Evolutionary conservation across 768 basidiomycete genomes (phyloP).

Genomic region (Lanmaoa pseudosensibilis): DNA sequence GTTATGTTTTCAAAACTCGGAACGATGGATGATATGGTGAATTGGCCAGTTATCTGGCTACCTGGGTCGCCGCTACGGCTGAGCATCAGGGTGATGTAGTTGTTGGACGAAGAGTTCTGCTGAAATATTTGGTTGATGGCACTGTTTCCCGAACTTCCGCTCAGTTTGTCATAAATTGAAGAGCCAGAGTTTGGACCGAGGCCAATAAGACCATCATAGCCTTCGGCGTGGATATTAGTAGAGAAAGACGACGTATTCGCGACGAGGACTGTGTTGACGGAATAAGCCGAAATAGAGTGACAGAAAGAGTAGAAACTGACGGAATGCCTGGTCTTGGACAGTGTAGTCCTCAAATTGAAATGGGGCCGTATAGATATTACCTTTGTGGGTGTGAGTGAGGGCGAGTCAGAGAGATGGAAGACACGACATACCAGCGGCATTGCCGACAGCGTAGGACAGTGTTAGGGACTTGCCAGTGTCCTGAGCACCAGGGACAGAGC

Average conservation of each 20-base stretch:
- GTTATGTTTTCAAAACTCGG: slow-evolving; percentile 62
- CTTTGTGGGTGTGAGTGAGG: slow-evolving; percentile 32
- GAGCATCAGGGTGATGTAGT: slow-evolving; percentile 68
- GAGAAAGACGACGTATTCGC: slow-evolving; percentile 63
- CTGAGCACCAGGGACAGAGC: slow-evolving; percentile 46
- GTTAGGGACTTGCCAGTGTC: slow-evolving; percentile 58
- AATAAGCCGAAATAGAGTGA: neutral
- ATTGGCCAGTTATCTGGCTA: slow-evolving; percentile 54
- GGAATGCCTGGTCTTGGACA: slow-evolving; percentile 64
- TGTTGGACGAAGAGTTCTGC: slow-evolving; percentile 53
- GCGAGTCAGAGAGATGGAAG: neutral
- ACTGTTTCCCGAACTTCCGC: slow-evolving; percentile 50
- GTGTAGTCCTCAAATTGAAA: slow-evolving; percentile 57
- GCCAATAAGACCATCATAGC: slow-evolving; percentile 71
- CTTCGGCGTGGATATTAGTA: slow-evolving; percentile 55
- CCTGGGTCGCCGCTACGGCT: slow-evolving; percentile 56
- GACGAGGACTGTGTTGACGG: slow-evolving; percentile 53
- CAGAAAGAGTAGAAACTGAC: slow-evolving; percentile 39
- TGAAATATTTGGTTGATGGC: slow-evolving; percentile 67
- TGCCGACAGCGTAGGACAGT: slow-evolving; percentile 69
- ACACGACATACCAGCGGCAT: slow-evolving; percentile 50
- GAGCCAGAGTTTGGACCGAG: slow-evolving; percentile 78
- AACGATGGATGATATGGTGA: slow-evolving; percentile 67
- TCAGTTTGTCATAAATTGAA: slow-evolving; percentile 56
- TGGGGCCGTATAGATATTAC: slow-evolving; percentile 53